phyloP scores from a whole-genome alignment of 495 filamentous ascomycete species.

The Xylaria palmicola region DNA sequence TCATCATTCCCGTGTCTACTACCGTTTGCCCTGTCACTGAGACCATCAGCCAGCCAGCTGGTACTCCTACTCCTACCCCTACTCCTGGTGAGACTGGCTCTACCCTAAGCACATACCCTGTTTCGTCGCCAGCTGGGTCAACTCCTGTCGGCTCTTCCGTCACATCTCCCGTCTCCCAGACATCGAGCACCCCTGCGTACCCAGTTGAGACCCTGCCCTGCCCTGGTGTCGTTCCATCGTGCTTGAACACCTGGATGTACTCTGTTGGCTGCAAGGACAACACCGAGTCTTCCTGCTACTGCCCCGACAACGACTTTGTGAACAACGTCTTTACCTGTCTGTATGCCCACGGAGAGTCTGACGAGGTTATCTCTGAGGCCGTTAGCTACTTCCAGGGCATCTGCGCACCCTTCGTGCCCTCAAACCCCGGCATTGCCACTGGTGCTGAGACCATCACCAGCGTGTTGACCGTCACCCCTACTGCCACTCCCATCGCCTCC shows the following conservation, averaged over 20 bases:
- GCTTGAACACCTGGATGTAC: slow-evolving; percentile 91
- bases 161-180: slow-evolving; percentile 30
- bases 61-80: slow-evolving; percentile 14
- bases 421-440: slow-evolving; percentile 85
- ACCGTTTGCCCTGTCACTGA: slow-evolving; percentile 56
- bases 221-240: slow-evolving; percentile 77
- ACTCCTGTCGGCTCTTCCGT: slow-evolving; percentile 18
- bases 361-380: slow-evolving; percentile 65
- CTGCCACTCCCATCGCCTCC: slow-evolving; percentile 42
- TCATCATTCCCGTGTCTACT: slow-evolving; percentile 61
- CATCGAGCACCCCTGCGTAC: slow-evolving; percentile 36
- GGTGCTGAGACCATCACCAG: slow-evolving; percentile 56
- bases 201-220: slow-evolving; percentile 50
- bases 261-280: slow-evolving; percentile 76
- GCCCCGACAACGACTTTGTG: slow-evolving; percentile 73
- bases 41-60: slow-evolving; percentile 31
- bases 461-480: slow-evolving; percentile 53
- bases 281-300: slow-evolving; percentile 82
- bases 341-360: slow-evolving; percentile 66
- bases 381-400: slow-evolving; percentile 88
- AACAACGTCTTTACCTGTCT: slow-evolving; percentile 80
- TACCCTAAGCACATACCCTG: slow-evolving; percentile 25
- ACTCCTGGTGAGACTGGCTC: slow-evolving; percentile 17
- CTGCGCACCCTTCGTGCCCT: slow-evolving; percentile 70
- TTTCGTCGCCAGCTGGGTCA: slow-evolving; percentile 10